Evolutionary conservation across 1,284 basidiomycete genomes (phyloP), one percentile per base, ranked within the genome.

Genomic region (Rhodotorula sp.): DNA sequence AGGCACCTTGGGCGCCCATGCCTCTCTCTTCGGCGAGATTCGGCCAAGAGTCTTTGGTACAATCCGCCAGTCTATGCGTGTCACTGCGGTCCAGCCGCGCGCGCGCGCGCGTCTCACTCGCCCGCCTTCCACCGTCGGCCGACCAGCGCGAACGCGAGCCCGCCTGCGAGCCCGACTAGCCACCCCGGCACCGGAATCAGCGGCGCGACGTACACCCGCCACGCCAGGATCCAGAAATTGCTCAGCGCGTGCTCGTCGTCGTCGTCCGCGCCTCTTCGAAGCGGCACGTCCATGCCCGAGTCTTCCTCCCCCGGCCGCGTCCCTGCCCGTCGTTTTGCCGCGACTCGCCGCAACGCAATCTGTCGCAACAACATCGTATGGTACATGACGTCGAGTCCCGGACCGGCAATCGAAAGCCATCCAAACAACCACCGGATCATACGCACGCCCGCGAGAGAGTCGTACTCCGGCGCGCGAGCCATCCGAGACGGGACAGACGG

Each of bases 371-470:
- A 65, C 69, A 79, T 61, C 56, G 70, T 72, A 59, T 79, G 77
- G 57, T 73, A 78, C 20, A 77, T 31, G 12, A 78, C 78, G n/a
- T 65, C 65, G 46, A 78, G n/a, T 18, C 81, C 80, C 6, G 80
- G 79, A 6, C 80, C 80, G 52, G 79, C 62, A 16, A 82, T 65
- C 15, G 80, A 79, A 3, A 74, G 23, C 70, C 73, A 70, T 12
- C 64, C 48, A 48, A 68, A 58, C 20, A 77, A 18, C 10, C 59
- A 65, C 18, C 69, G 51, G n/a, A 81, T 72, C 34, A 73, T 65
- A 1, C 64, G 65, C 3, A 78, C 77, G 5, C 79, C 80, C 21
- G 69, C 68, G 4, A 79, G 71, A 39, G 74, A 4, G 51, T 72
- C 73, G 73, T 80, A 81, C 3, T 68, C 54, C 0, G 79, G 77